A percentile compares a stretch with the other conserved stretches of the same genome.
Conservation (phyloP, 805 yeast species). For the Barnettozyma botsteinii region DNA sequence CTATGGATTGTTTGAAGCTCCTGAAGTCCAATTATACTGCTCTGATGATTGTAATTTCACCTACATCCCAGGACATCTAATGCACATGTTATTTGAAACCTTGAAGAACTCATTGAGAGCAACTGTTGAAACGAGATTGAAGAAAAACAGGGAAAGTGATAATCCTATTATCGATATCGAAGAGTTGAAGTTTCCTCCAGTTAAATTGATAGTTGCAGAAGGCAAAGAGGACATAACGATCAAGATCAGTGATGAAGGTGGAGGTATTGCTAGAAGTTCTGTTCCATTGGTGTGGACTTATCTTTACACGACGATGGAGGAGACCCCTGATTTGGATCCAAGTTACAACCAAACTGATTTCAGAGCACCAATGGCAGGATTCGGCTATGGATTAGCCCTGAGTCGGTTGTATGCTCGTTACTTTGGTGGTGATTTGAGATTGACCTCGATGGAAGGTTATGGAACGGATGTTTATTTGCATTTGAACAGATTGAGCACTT, state of each 20-base stretch:
- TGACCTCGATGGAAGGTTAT: constrained; percentile 89
- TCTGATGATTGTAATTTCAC: constrained; percentile 62
- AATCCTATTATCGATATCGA: constrained; percentile 34
- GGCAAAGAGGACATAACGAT: constrained; percentile 89
- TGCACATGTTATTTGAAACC: constrained; percentile 87
- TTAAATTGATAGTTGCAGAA: constrained; percentile 80
- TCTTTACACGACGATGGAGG: constrained; percentile 80
- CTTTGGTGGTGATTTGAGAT: constrained; percentile 84
- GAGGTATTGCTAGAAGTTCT: constrained; percentile 83
- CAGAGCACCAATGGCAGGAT: constrained; percentile 91
- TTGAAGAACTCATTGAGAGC: constrained; percentile 84
- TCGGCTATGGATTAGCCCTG: constrained; percentile 87
- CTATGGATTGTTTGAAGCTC: constrained; percentile 82
- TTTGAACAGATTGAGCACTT: constrained; percentile 68
- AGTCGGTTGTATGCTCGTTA: constrained; percentile 82
- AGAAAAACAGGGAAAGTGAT: constrained; percentile 40
- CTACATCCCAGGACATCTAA: constrained; percentile 91
- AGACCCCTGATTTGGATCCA: constrained; percentile 49
- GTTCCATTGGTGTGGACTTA: constrained; percentile 88
- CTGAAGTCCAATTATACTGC: constrained; percentile 73
- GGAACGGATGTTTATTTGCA: constrained; percentile 92
- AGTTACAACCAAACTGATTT: constrained; percentile 51
- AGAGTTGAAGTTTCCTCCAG: constrained; percentile 73
- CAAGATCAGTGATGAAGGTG: constrained; percentile 89
- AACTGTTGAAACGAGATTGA: constrained; percentile 75